phyloP scores from a whole-genome alignment of 805 yeast species.

The Komagataella pseudopastoris region DNA sequence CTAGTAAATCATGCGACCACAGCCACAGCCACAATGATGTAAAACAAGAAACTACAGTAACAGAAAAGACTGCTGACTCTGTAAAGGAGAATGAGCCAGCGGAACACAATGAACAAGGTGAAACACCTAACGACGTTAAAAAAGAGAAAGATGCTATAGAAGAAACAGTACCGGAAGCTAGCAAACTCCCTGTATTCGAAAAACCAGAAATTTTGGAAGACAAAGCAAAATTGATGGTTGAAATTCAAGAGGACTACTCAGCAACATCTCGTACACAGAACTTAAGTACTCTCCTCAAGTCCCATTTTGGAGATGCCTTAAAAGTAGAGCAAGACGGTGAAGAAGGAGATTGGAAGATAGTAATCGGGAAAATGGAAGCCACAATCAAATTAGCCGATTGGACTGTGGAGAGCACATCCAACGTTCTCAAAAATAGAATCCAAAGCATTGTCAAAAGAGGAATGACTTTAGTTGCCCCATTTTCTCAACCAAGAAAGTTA shows the following conservation, averaged over 20 bases:
- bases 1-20: conserved; percentile 48
- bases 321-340: conserved; percentile 15
- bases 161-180: conserved; percentile 1
- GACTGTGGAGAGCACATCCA: conserved; percentile 57
- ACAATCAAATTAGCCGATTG: conserved; percentile 48
- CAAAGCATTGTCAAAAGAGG: conserved; percentile 72
- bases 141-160: conserved; percentile 2
- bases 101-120: background rate
- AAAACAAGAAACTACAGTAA: background rate
- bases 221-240: conserved; percentile 10
- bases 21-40: conserved; percentile 14
- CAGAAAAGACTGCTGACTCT: conserved; percentile 6
- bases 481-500: conserved; percentile 25
- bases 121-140: background rate
- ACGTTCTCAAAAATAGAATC: conserved; percentile 69
- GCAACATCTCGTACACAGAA: conserved; percentile 30
- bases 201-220: background rate
- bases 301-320: conserved; percentile 83
- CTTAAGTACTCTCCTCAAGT: conserved; percentile 48
- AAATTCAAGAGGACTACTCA: conserved; percentile 10
- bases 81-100: conserved; percentile 1
- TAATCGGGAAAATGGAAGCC: conserved; percentile 69
- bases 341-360: conserved; percentile 38
- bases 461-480: conserved; percentile 71
- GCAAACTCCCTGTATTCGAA: background rate